Evolutionary conservation across 1,284 basidiomycete species (phyloP), one percentile per base, ranked within the genome.

Genomic region (Pseudozyma sp.): DNA sequence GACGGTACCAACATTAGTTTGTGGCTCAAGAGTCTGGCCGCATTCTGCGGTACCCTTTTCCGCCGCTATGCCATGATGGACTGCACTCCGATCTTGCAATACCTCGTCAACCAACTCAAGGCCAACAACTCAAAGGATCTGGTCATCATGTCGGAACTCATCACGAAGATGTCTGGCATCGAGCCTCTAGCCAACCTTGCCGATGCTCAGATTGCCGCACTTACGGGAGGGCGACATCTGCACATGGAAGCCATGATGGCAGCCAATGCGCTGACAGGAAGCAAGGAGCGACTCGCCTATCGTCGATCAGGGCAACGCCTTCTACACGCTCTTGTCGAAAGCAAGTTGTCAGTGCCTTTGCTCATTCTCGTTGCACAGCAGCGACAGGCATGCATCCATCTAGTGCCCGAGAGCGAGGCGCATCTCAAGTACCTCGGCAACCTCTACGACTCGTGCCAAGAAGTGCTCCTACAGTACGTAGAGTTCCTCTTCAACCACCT

Each of bases 151-250:
- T 90, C 93, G 48, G 95, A 97, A 83, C 87, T 99, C 56, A 93
- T 99, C 62, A 92, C 91, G 88, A 93, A 95, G 84, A 97, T 98
- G 94, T 92, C 93, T 5, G 95, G 93, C 5, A 93, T 97, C 70
- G 92, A 97, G 64, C 81, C 81, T 18, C 52, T 83, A n/a, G 78
- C 76, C 51, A 83, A 84, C 83, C 87, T 98, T 48, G 93, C 94
- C 1, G 93, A 97, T 71, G 88, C 90, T 0, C 95, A 99, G 85
- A 90, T 99, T 51, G 86, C 89, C 38, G 93, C 93, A 1, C 94
- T 97, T 89, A 92, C 93, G 3, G 94, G 95, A 58, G 97, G 97
- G 0, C 91, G 92, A 1, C 89, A 90, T 39, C 88, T 99, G 67
- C 91, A 94, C 44, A 91, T 92, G 52, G 97, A 99, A 77, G 92